These are phyloP conservation scores for Trichosphaerium sp. DNA, from an alignment of 78 protist genomes.

Conservation along the genomic window DNA sequence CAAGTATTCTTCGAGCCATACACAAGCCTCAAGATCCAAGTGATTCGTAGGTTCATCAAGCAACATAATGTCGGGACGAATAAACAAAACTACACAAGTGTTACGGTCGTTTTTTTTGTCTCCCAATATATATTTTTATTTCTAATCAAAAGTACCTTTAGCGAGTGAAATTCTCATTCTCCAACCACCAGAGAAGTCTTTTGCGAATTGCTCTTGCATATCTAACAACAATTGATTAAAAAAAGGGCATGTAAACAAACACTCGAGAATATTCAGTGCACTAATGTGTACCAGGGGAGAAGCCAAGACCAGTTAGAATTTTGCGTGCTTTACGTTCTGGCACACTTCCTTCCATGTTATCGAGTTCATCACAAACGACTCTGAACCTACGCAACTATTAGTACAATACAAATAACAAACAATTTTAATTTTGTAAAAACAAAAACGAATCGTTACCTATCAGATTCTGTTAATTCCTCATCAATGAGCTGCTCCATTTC, in stretches of 20 bases:
- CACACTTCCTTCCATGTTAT: conserved; percentile 43
- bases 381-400: neutral
- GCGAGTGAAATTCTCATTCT: conserved; percentile 83
- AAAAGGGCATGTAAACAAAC: neutral
- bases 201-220: conserved; percentile 29
- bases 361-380: conserved; percentile 62
- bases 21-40: conserved; percentile 77
- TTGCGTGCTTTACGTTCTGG: conserved; percentile 56
- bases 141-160: conserved; percentile 51
- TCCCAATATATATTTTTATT: neutral
- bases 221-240: neutral
- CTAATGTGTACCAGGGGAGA: conserved; percentile 7
- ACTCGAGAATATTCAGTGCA: too few species aligned
- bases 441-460: neutral
- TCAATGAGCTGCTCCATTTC: conserved; percentile 29
- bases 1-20: conserved; percentile 83
- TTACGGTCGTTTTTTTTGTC: neutral
- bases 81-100: neutral
- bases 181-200: conserved; percentile 80
- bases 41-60: conserved; percentile 88
- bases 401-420: neutral
- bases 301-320: conserved; percentile 72
- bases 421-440: neutral
- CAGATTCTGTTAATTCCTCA: conserved; percentile 20
- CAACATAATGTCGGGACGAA: conserved; percentile 49